Base-by-base conservation (phyloP, 2,329 filamentous ascomycete genomes). In the Colletotrichum tanaceti region DNA sequence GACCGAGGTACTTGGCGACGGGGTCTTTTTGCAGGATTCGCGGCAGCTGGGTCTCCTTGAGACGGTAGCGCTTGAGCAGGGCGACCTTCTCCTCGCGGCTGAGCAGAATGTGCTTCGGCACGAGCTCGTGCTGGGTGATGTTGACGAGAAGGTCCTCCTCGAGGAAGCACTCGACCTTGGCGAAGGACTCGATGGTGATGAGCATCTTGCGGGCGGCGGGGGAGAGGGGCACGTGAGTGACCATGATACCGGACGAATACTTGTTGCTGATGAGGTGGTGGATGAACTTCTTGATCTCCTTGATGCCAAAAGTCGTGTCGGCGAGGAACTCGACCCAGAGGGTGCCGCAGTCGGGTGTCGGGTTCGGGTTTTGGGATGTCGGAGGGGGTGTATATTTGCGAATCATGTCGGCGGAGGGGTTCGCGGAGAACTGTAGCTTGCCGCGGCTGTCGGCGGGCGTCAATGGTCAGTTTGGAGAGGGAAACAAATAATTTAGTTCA, bases 1-100 rank as follows among this genome's bases (percentile, higher is more conserved):
- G 84, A 14, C 96, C 96, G 63, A 98, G 84, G 79, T 98, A 99
- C 75, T 92, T 90, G 32, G 96, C 93, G 60, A 99, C 94, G 3
- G 96, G 96, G 79, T 99, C 96, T 73, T 92, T 93, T 73, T 92
- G 88, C 80, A 97, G 89, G 75, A 99, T 97, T 65, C 96, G 88
- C 5, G 96, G 96, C 77, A 99, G 85, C 84, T 99, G 96, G 11
- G 93, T 98, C 86, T 99, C 96, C 89, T 98, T 98, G 79, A 99
- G 83, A 57, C 96, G 89, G 82, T 99, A 99, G 71, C 96, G 87
- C 82, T 94, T 90, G 70, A 99, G 85, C 75, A 99, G 83, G 44
- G 92, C 91, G 54, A 83, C 83, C 87, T 98, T 98, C 85, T 99
- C 96, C 75, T 97, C 93, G 53, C 90, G 87, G 75, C 93, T 97